A percentile compares a stretch with the other conserved stretches of the same genome.
These are phyloP conservation scores for Fusarium musae DNA, from an alignment of 2,329 filamentous ascomycete species.

Conservation along the genomic window DNA sequence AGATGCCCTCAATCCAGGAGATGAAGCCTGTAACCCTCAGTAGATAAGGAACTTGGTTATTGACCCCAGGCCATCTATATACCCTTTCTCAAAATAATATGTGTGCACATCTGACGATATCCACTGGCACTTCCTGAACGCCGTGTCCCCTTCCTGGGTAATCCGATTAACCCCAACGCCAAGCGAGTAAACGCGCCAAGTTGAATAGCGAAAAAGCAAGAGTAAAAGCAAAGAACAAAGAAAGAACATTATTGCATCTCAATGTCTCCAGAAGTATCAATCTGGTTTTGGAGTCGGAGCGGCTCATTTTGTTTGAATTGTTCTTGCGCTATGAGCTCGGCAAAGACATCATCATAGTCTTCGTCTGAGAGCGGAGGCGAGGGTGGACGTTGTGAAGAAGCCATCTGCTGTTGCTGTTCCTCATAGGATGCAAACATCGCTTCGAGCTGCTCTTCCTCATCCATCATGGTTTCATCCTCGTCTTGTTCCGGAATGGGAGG, in stretches of 20 bases:
- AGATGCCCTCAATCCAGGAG: conserved; percentile 71
- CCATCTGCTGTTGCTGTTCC: conserved; percentile 43
- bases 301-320: conserved; percentile 23
- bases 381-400: conserved; percentile 42
- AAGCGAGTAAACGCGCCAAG: conserved; percentile 24
- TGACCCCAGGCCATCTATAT: conserved; percentile 40
- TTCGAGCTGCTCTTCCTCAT: conserved; percentile 69
- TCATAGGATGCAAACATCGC: conserved; percentile 64
- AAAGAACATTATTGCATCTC: conserved; percentile 25
- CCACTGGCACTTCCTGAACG: conserved; percentile 36
- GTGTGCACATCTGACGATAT: conserved; percentile 42
- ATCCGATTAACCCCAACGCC: conserved; percentile 34
- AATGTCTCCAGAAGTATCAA: conserved; percentile 58
- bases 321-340: conserved; percentile 51
- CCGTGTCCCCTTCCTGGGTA: conserved; percentile 21
- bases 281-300: conserved; percentile 51
- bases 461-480: conserved; percentile 63
- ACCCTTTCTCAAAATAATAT: conserved; percentile 39
- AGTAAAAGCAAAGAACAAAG: background rate
- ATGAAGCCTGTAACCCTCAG: conserved; percentile 72
- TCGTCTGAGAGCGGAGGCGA: conserved; percentile 61
- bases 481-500: conserved; percentile 34
- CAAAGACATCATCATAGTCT: conserved; percentile 72
- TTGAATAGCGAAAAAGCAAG: background rate
- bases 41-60: conserved; percentile 51